phyloP scores from a whole-genome alignment of 2,329 filamentous ascomycete genomes.

The Penicillium sp. region DNA sequence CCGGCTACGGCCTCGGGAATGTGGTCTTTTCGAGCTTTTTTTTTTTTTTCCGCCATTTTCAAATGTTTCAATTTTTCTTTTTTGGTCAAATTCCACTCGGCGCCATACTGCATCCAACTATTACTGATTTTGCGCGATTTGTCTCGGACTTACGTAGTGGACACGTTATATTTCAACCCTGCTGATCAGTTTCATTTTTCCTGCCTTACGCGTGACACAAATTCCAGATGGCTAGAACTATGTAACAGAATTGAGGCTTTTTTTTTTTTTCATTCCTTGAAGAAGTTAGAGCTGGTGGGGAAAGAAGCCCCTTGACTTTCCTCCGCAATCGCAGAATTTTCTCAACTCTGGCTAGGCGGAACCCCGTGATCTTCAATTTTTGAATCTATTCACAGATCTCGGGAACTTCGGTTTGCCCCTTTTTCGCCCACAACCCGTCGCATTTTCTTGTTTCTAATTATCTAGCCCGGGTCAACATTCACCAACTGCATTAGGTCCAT shows the following conservation, averaged over 20 bases:
- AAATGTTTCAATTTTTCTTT: background rate
- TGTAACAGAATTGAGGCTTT: slow-evolving; percentile 9
- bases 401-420: slow-evolving; percentile 1
- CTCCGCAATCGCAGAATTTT: slow-evolving; percentile 11
- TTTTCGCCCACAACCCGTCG: slow-evolving; percentile 3
- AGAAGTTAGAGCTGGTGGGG: slow-evolving; percentile 19
- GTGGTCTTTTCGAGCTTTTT: slow-evolving; percentile 3
- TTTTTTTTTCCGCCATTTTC: background rate
- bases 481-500: slow-evolving; percentile 10
- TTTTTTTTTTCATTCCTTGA: slow-evolving; percentile 4
- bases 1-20: slow-evolving; percentile 21
- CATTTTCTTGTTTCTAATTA: slow-evolving; percentile 11
- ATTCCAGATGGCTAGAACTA: slow-evolving; percentile 10
- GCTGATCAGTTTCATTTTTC: slow-evolving; percentile 13
- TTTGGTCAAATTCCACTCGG: background rate
- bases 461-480: slow-evolving; percentile 19
- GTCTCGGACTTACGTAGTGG: slow-evolving; percentile 16
- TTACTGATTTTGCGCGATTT: slow-evolving; percentile 22
- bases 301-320: slow-evolving; percentile 8
- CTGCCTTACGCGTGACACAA: slow-evolving; percentile 16
- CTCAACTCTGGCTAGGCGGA: background rate
- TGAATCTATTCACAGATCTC: slow-evolving; percentile 6
- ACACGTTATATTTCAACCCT: slow-evolving; percentile 6
- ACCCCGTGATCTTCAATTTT: slow-evolving; percentile 2
- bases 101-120: slow-evolving; percentile 4